Base-by-base conservation (phyloP, 78 protist species). In the Neovahlkampfia damariscottae region DNA sequence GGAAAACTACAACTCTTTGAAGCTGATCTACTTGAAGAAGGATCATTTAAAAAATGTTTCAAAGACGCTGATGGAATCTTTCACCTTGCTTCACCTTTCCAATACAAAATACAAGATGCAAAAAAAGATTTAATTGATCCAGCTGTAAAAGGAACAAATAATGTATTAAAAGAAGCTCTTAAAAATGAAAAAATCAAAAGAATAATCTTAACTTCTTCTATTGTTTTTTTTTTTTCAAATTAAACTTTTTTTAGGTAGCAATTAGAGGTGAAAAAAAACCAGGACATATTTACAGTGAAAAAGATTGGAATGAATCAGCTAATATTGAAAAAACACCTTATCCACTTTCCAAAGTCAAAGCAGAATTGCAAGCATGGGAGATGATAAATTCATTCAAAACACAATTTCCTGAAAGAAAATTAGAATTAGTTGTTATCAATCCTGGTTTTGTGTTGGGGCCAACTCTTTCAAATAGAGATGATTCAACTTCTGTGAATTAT, bases 51-150 rank as follows among this genome's bases (percentile, higher is more conserved):
- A 30, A 28, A 19, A 31, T 19, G 68, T 19, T 30, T 69, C 72
- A n/a, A 69, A 28, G 72, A 28, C 68, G 19, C 28, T 19, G 29
- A 69, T 19, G 29, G 19, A 19, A 28, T 69, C 68, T 69, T 69
- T 19, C 72, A 69, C 72, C 19, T 28, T 19, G 72, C 72, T 10
- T 69, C 72, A 31, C 72, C 72, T 10, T 69, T 69, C 62, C 62
- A 50, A 50, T n/a, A 19, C 19, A 19, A 50, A 50, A 19, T 50
- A n/a, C 34, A 50, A 50, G 62, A 50, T 50, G 34, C 62, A n/a
- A 19, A 50, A 50, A 50, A 19, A 50, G 62, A 50, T 50, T 50
- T 50, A 19, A 19, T 50, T n/a, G 62, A 50, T 50, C 62, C 62
- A 50, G 62, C 62, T n/a, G 62, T 50, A 19, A 50, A 50, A 19